A percentile compares a stretch with the other conserved stretches of the same genome.
Conservation (phyloP, 306 rosid species). For the Cucurbita ficifolia region DNA sequence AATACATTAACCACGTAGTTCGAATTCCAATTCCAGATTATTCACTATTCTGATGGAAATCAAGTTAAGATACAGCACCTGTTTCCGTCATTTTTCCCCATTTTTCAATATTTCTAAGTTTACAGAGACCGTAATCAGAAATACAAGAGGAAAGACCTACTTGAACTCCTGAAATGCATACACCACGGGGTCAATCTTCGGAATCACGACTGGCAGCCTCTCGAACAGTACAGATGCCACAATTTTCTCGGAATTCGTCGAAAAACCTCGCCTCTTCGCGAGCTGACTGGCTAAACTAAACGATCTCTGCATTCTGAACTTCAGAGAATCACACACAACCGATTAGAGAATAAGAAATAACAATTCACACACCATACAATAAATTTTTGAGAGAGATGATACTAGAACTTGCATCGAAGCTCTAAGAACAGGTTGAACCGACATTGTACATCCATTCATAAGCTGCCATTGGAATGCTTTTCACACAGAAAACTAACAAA, state of each 20-base stretch:
- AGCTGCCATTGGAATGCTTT: neutral
- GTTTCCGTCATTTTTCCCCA: neutral
- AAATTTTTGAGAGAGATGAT: neutral
- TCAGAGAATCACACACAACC: neutral
- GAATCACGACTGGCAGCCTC: slow-evolving; percentile 80
- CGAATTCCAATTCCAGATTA: neutral
- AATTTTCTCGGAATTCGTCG: slow-evolving; percentile 47
- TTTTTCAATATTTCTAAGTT: too few relatives aligned
- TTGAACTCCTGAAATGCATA: slow-evolving; percentile 88
- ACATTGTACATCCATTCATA: neutral
- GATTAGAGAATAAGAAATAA: neutral
- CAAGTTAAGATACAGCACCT: neutral
- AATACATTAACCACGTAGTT: neutral
- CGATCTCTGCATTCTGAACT: slow-evolving; percentile 48
- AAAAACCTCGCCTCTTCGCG: slow-evolving; percentile 31
- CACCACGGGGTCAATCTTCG: slow-evolving; percentile 74
- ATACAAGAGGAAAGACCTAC: slow-evolving; percentile 18
- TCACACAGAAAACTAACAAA: neutral
- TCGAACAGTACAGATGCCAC: slow-evolving; percentile 86
- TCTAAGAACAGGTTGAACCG: neutral
- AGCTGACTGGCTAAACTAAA: slow-evolving; percentile 26
- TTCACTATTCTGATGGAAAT: neutral
- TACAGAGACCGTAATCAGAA: neutral
- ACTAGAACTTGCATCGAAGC: neutral
- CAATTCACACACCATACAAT: neutral